Evolutionary conservation across 352 stramenopile genomes (phyloP).

Genomic region (Peronospora tabacina): DNA sequence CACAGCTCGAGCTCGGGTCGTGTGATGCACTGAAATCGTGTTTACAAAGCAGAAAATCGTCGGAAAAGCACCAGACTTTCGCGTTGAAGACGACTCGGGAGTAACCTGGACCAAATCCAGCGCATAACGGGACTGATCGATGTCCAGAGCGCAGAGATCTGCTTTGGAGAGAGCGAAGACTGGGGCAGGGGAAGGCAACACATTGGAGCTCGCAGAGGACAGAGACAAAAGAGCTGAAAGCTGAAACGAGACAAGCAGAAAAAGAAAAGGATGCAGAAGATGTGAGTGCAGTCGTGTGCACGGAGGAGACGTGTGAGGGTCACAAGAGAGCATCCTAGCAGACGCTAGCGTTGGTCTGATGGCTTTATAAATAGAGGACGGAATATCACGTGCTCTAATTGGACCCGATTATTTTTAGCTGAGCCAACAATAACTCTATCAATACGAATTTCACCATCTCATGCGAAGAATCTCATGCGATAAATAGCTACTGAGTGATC

Average conservation of each 20-base stretch:
- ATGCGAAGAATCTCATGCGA: too few species aligned
- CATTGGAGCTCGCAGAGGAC: conserved; percentile 4
- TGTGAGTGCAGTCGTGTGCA: not conserved
- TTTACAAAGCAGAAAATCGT: conserved; percentile 76
- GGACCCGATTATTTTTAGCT: too few species aligned
- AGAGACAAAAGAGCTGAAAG: conserved; percentile 4
- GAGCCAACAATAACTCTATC: too few species aligned
- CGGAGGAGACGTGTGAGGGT: not conserved
- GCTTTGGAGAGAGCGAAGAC: conserved; percentile 27
- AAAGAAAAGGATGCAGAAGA: not conserved
- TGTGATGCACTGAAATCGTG: conserved; percentile 68
- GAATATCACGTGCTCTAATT: too few species aligned
- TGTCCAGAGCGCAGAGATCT: conserved; percentile 50
- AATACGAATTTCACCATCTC: too few species aligned
- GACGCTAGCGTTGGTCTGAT: not conserved
- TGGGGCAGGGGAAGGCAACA: conserved; percentile 7
- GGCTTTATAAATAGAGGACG: too few species aligned
- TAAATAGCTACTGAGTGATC: too few species aligned
- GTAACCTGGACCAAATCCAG: conserved; percentile 41
- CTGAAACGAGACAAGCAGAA: conserved; percentile 10
- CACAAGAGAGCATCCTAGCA: conserved; percentile 4
- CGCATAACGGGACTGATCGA: conserved; percentile 32
- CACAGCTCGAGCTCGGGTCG: conserved; percentile 48
- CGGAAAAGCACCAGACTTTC: conserved; percentile 30
- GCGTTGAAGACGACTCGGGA: conserved; percentile 14